phyloP scores from a whole-genome alignment of 805 yeast species.

The Kazachstania bromeliacearum region DNA sequence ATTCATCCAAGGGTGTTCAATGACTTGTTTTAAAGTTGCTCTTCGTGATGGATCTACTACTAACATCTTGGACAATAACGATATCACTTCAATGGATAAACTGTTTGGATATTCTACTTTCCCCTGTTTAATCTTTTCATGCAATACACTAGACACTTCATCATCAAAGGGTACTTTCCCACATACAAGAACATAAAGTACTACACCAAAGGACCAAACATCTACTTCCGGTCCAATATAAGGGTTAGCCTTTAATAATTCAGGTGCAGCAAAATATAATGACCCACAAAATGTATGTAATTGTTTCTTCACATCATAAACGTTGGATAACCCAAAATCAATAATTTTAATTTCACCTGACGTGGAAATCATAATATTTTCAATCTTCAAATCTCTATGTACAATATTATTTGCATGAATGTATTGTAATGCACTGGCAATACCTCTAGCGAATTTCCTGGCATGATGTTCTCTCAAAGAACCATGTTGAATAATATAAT shows the following conservation, averaged over 20 bases:
- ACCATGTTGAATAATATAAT: conserved; percentile 94
- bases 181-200: conserved; percentile 85
- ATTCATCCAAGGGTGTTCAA: conserved; percentile 90
- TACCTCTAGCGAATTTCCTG: conserved; percentile 87
- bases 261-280: conserved; percentile 97
- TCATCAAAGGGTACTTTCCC: conserved; percentile 99
- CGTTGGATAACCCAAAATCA: conserved; percentile 90
- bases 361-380: conserved; percentile 87
- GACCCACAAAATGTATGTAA: conserved; percentile 96
- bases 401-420: conserved; percentile 91
- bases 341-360: conserved; percentile 91
- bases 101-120: conserved; percentile 83
- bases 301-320: conserved; percentile 60
- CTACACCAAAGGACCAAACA: conserved; percentile 97
- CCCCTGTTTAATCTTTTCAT: conserved; percentile 88
- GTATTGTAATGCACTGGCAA: conserved; percentile 87
- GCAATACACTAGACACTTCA: conserved; percentile 81
- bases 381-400: conserved; percentile 93
- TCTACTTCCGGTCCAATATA: conserved; percentile 96
- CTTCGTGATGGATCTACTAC: conserved; percentile 82
- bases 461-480: conserved; percentile 90
- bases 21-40: conserved; percentile 68
- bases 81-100: conserved; percentile 70
- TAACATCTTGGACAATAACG: conserved; percentile 75
- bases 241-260: conserved; percentile 81